Conservation (phyloP, 2,329 filamentous ascomycete genomes). For the Alternaria tenuissima region DNA sequence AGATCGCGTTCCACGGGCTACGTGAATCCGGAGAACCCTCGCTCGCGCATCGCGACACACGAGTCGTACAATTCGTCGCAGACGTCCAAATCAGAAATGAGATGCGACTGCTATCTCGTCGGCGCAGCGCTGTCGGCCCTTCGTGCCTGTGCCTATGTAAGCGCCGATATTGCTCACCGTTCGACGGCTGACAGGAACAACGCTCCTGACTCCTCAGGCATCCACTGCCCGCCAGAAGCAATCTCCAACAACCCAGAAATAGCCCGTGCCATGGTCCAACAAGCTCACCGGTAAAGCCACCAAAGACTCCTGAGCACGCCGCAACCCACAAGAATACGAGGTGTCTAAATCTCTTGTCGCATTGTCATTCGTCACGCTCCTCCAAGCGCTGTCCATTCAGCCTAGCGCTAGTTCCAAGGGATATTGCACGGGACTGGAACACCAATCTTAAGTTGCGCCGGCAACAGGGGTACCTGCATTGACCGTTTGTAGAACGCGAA, state of each 20-base stretch:
- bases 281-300: slow-evolving; percentile 19
- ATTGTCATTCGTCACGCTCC: slow-evolving; percentile 22
- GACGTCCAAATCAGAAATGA: not conserved
- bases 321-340: slow-evolving; percentile 16
- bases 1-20: slow-evolving; percentile 5
- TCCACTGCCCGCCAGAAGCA: slow-evolving; percentile 4
- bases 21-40: slow-evolving; percentile 6
- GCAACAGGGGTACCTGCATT: slow-evolving; percentile 15
- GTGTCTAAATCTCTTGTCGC: slow-evolving; percentile 21
- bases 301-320: slow-evolving; percentile 21
- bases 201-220: slow-evolving; percentile 15
- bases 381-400: not conserved
- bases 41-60: slow-evolving; percentile 5
- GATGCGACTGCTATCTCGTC: not conserved
- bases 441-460: slow-evolving; percentile 16
- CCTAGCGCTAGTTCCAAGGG: slow-evolving; percentile 8
- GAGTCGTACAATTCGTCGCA: not conserved
- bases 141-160: not conserved
- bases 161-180: not conserved
- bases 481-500: slow-evolving; percentile 18
- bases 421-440: slow-evolving; percentile 21
- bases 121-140: not conserved
- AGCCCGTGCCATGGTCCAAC: slow-evolving; percentile 13
- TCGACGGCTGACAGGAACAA: slow-evolving; percentile 4
- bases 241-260: slow-evolving; percentile 24